phyloP scores from a whole-genome alignment of 106 monocot species.

The Triglochin maritima region DNA sequence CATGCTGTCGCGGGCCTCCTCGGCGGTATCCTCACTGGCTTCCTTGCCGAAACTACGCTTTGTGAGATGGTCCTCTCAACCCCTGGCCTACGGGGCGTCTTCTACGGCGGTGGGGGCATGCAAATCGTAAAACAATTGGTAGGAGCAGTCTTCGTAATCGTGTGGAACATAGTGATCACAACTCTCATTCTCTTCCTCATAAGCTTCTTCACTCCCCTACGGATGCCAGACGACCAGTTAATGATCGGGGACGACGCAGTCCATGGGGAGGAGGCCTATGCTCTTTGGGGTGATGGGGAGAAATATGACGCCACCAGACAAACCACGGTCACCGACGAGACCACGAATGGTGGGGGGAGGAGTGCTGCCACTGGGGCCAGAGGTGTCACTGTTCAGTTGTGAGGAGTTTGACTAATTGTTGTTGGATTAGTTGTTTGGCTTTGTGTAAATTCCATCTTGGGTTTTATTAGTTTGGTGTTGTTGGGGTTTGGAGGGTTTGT shows the following conservation, averaged over 20 bases:
- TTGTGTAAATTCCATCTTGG: too few relatives aligned
- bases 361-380: conserved; percentile 3
- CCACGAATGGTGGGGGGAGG: not conserved
- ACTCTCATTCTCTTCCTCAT: conserved; percentile 6
- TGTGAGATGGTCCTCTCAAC: conserved; percentile 4
- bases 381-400: conserved; percentile 16
- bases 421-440: too few relatives aligned
- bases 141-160: conserved; percentile 5
- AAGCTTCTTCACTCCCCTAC: conserved; percentile 7
- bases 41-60: conserved; percentile 24
- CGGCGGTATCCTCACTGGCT: conserved; percentile 30
- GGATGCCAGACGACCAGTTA: conserved; percentile 12
- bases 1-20: conserved; percentile 31
- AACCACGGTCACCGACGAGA: not conserved
- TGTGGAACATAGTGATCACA: conserved; percentile 12
- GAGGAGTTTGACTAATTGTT: not conserved
- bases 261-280: conserved; percentile 17
- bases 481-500: too few relatives aligned
- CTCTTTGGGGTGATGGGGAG: conserved; percentile 16
- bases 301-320: conserved; percentile 5
- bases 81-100: conserved; percentile 1
- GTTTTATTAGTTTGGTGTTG: too few relatives aligned
- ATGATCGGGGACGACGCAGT: conserved; percentile 13
- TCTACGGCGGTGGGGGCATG: conserved; percentile 13
- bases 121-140: conserved; percentile 13